Evolutionary conservation across 1,284 basidiomycete genomes (phyloP).

Genomic region (Mycosarcoma maydis): DNA sequence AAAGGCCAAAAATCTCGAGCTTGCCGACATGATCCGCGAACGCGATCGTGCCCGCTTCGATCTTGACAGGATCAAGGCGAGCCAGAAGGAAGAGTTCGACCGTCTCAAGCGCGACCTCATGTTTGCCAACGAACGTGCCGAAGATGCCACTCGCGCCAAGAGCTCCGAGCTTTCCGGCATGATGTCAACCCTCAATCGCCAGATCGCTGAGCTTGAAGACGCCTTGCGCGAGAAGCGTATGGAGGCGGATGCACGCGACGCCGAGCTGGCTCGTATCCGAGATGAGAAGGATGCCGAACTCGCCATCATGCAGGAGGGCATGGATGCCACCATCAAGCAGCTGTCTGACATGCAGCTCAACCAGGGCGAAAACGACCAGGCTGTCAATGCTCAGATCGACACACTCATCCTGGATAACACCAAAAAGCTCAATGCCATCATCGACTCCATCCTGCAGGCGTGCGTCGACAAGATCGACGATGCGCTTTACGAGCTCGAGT

Average conservation of each 20-base stretch:
- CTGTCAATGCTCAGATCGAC: slow-evolving; percentile 94
- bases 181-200: slow-evolving; percentile 92
- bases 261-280: slow-evolving; percentile 80
- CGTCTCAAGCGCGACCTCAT: slow-evolving; percentile 89
- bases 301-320: slow-evolving; percentile 91
- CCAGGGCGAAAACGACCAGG: slow-evolving; percentile 84
- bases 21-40: slow-evolving; percentile 99
- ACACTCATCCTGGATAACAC: slow-evolving; percentile 95
- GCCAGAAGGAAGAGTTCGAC: slow-evolving; percentile 93
- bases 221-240: slow-evolving; percentile 78
- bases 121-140: slow-evolving; percentile 98
- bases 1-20: slow-evolving; percentile 96
- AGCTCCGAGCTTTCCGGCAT: slow-evolving; percentile 89
- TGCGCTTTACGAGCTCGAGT: slow-evolving; percentile 95
- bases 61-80: slow-evolving; percentile 89
- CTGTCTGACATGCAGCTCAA: slow-evolving; percentile 87
- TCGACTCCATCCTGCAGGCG: slow-evolving; percentile 94
- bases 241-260: slow-evolving; percentile 79
- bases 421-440: slow-evolving; percentile 97
- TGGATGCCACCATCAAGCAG: slow-evolving; percentile 92
- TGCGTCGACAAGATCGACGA: slow-evolving; percentile 98
- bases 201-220: slow-evolving; percentile 93
- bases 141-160: slow-evolving; percentile 90
- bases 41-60: slow-evolving; percentile 96
- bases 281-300: slow-evolving; percentile 99